These are phyloP conservation scores for Aspergillus sp. DNA, from an alignment of 2,329 filamentous ascomycete genomes.

Conservation along the genomic window DNA sequence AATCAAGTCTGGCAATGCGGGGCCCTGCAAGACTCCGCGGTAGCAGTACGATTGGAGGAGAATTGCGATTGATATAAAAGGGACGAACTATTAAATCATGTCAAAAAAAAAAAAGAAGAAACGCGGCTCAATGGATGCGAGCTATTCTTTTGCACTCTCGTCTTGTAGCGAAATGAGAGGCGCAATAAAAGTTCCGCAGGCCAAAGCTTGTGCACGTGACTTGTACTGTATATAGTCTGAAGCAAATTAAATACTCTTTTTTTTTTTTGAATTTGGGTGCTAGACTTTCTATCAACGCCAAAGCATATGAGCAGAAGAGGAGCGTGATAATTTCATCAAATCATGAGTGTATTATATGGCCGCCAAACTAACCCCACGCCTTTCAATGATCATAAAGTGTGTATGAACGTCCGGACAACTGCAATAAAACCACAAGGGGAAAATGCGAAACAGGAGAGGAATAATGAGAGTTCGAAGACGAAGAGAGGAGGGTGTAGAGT, in stretches of 20 bases:
- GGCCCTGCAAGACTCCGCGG: slow-evolving; percentile 25
- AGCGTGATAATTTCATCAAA: slow-evolving; percentile 11
- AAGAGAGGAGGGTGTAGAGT: slow-evolving; percentile 6
- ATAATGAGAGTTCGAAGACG: slow-evolving; percentile 7
- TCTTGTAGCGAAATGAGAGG: not conserved
- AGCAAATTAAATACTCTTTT: not conserved
- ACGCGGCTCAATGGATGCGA: not conserved
- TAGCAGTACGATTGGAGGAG: slow-evolving; percentile 22
- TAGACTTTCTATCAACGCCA: not conserved
- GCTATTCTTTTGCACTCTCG: not conserved
- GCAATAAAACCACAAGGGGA: slow-evolving; percentile 11
- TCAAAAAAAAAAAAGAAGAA: not conserved
- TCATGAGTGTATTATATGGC: slow-evolving; percentile 15
- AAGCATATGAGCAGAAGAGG: not conserved
- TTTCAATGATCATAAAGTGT: slow-evolving; percentile 22
- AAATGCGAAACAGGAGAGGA: slow-evolving; percentile 11
- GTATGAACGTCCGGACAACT: slow-evolving; percentile 6
- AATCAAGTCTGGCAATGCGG: slow-evolving; percentile 33
- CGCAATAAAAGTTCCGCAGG: not conserved
- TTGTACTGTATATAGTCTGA: not conserved
- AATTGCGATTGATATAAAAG: not conserved
- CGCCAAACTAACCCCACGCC: slow-evolving; percentile 24
- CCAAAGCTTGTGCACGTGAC: slow-evolving; percentile 13
- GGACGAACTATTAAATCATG: not conserved
- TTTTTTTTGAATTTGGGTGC: not conserved